A percentile compares a stretch with the other conserved stretches of the same genome.
phyloP scores from a whole-genome alignment of 2,329 filamentous ascomycete genomes.

The Ophiostoma sp. region DNA sequence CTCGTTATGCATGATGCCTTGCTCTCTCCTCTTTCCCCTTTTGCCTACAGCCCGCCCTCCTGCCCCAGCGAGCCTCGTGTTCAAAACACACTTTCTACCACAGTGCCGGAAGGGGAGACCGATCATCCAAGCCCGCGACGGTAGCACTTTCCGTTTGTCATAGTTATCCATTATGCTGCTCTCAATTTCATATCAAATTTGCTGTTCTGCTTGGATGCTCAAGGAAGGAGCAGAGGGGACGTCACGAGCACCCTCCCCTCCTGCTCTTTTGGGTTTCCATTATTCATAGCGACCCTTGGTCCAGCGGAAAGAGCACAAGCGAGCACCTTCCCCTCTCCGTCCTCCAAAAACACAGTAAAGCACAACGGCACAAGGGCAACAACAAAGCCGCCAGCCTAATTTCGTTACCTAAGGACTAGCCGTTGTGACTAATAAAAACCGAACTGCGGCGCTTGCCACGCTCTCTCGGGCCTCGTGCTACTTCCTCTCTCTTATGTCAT shows the following conservation, averaged over 20 bases:
- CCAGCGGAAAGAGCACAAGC: not conserved
- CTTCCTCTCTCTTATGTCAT: not conserved
- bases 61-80: not conserved
- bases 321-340: slow-evolving; percentile 14
- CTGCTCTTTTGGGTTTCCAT: slow-evolving; percentile 21
- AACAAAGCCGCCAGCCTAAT: slow-evolving; percentile 20
- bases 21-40: not conserved
- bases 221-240: slow-evolving; percentile 13
- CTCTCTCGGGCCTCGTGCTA: slow-evolving; percentile 19
- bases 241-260: slow-evolving; percentile 20
- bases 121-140: not conserved
- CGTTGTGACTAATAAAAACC: slow-evolving; percentile 45
- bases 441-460: slow-evolving; percentile 3
- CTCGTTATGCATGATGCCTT: not conserved
- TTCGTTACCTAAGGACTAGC: slow-evolving; percentile 43
- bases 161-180: not conserved
- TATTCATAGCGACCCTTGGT: slow-evolving; percentile 19
- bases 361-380: not conserved
- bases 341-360: not conserved
- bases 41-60: not conserved
- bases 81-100: not conserved
- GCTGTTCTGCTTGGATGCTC: not conserved
- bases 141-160: not conserved
- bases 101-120: not conserved
- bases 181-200: not conserved